Evolutionary conservation across 495 filamentous ascomycete species (phyloP).

Genomic region (Aspergillus heteromorphus): DNA sequence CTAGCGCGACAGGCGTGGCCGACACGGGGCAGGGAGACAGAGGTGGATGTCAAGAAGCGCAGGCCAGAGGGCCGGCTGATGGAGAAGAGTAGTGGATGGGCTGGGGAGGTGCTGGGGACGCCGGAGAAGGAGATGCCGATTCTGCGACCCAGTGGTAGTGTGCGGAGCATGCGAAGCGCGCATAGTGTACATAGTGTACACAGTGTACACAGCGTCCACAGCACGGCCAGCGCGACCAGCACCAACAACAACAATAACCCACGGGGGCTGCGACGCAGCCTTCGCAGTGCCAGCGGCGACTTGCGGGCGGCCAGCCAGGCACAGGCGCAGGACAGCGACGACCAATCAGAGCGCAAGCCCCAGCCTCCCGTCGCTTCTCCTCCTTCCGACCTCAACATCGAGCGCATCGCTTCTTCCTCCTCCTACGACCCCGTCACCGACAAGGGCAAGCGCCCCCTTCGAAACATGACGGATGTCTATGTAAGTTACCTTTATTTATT

Average conservation of each 20-base stretch:
- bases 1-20: conserved; percentile 48
- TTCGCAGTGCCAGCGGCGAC: conserved; percentile 73
- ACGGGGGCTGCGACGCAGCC: conserved; percentile 65
- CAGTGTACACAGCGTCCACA: conserved; percentile 5
- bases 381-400: conserved; percentile 31
- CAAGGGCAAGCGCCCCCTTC: conserved; percentile 77
- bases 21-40: conserved; percentile 40
- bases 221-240: conserved; percentile 2
- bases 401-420: conserved; percentile 52
- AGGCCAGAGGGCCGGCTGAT: neutral
- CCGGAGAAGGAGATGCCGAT: conserved; percentile 33
- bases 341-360: conserved; percentile 14
- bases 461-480: conserved; percentile 88
- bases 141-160: conserved; percentile 29
- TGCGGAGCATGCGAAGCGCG: conserved; percentile 8
- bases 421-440: conserved; percentile 72
- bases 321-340: conserved; percentile 21
- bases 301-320: conserved; percentile 62
- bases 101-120: conserved; percentile 17
- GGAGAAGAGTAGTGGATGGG: conserved; percentile 1
- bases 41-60: conserved; percentile 6
- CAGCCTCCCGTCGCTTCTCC: conserved; percentile 15
- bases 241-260: no score
- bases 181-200: conserved; percentile 17
- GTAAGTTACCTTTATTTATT: conserved; percentile 54